Evolutionary conservation across 768 basidiomycete species (phyloP), one percentile per base, ranked within the genome.

Genomic region (Xerocomus potaroensis): DNA sequence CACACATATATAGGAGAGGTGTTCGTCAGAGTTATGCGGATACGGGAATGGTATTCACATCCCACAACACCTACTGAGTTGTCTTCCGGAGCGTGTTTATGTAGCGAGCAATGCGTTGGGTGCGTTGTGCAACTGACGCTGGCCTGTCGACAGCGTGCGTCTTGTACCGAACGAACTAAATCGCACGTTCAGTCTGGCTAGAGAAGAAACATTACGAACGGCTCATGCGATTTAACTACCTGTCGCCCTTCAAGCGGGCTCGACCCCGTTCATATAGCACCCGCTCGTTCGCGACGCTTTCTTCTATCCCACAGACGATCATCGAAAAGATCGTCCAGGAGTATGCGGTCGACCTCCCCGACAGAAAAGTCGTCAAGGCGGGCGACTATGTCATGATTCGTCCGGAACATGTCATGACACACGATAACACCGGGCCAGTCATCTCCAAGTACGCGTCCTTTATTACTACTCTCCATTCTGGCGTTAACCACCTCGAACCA

Each of bases 351-450:
- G 92, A 84, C 41, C 73, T 93, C 1, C 83, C 91, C 3, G 68
- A 75, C 43, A 87, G 85, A 35, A 90, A 86, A 64, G 71, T 75
- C 14, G 89, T 98, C 55, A 83, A 81, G 57, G 90, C 93, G 30
- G 96, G 95, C 12, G 96, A 99, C 83, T 98, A 98, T 82, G 93
- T 98, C 31, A 99, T 97, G 94, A 96, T 99, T 70, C 81, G 83
- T 33, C 96, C 96, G 19, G 86, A 97, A 64, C 92, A 98, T 78
- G 93, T 97, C 57, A 94, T 94, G 91, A 94, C 91, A 9, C 92
- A 94, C 55, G 96, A 99, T 61, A 98, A 98, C 64, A 99, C 96
- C 11, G 96, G 93, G 0, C 95, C 96, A 7, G 94, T 99, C 53
- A 95, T 99, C 50, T 84, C 88, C 63, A 99, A 98, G 93, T 93